Evolutionary conservation across 768 basidiomycete genomes (phyloP).

Genomic region (Sarcodon aspratus): DNA sequence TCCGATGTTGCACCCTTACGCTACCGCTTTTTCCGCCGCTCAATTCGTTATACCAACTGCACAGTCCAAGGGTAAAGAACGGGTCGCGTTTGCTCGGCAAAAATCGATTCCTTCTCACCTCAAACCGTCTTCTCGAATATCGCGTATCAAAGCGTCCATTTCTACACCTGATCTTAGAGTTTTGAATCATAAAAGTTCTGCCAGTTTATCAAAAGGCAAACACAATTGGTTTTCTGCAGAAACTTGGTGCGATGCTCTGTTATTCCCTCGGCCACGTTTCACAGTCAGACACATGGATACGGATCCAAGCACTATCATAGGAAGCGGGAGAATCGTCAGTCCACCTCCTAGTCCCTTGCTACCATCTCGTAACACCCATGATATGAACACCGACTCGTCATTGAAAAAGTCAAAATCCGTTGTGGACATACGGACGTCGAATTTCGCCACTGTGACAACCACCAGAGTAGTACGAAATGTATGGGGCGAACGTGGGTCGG

Average conservation of each 20-base stretch:
- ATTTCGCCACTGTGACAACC: constrained; percentile 30
- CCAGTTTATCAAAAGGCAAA: constrained; percentile 25
- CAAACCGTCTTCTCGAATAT: constrained; percentile 15
- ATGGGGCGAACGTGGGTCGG: no score
- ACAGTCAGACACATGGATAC: constrained; percentile 30
- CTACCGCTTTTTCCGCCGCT: constrained; percentile 3
- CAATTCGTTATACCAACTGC: constrained; percentile 1
- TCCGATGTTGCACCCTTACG: constrained; percentile 12
- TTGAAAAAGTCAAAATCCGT: constrained; percentile 24
- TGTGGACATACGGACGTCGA: constrained; percentile 13
- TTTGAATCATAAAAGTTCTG: constrained; percentile 2
- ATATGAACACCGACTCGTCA: constrained; percentile 1
- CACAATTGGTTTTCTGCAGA: constrained; percentile 66
- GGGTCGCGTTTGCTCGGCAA: constrained; percentile 10
- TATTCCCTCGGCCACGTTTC: constrained; percentile 69
- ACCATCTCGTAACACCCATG: constrained; percentile 3
- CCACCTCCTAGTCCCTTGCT: constrained; percentile 35
- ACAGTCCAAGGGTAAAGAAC: constrained; percentile 4
- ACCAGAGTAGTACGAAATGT: not conserved
- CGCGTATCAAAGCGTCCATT: constrained; percentile 38
- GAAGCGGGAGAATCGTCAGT: constrained; percentile 28
- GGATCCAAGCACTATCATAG: constrained; percentile 7
- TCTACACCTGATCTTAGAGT: constrained; percentile 57
- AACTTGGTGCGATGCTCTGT: constrained; percentile 72
- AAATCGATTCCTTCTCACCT: constrained; percentile 18